Percentiles rank a stretch among this genome's conserved stretches.
These are phyloP conservation scores for Rhododendron kiyosumense DNA, from an alignment of 148 eudicot genomes.

Conservation along the genomic window DNA sequence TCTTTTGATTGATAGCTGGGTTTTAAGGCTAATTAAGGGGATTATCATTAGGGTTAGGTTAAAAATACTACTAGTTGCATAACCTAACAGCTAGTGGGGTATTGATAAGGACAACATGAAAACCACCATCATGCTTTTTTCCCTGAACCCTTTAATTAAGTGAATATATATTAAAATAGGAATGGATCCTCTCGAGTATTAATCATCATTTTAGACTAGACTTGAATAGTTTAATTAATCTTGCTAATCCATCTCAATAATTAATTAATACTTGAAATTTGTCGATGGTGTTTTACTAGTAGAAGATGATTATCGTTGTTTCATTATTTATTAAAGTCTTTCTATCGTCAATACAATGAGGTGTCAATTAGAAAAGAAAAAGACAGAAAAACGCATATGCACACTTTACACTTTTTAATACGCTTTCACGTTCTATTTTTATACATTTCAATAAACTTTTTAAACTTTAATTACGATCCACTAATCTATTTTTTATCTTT, in stretches of 20 bases:
- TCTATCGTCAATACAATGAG: too few relatives aligned
- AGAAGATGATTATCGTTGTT: background rate
- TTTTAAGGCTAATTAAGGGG: background rate
- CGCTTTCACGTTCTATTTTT: too few relatives aligned
- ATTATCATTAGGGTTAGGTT: slow-evolving; percentile 2
- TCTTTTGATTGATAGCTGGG: background rate
- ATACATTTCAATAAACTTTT: too few relatives aligned
- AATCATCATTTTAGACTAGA: background rate
- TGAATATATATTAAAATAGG: background rate
- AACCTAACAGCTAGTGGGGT: background rate
- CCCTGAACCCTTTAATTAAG: background rate
- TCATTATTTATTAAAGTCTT: background rate
- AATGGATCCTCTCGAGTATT: background rate
- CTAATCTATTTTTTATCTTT: background rate
- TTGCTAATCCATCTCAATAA: background rate
- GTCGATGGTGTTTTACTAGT: background rate
- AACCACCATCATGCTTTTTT: background rate
- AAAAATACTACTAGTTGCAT: background rate
- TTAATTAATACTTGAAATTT: too few relatives aligned
- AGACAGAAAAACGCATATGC: too few relatives aligned
- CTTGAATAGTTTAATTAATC: background rate
- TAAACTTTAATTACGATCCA: too few relatives aligned
- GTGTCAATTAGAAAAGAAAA: too few relatives aligned
- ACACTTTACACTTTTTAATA: too few relatives aligned
- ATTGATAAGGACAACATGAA: background rate